Base-by-base conservation (phyloP, 768 basidiomycete species). In the Paxillus ammoniavirescens region DNA sequence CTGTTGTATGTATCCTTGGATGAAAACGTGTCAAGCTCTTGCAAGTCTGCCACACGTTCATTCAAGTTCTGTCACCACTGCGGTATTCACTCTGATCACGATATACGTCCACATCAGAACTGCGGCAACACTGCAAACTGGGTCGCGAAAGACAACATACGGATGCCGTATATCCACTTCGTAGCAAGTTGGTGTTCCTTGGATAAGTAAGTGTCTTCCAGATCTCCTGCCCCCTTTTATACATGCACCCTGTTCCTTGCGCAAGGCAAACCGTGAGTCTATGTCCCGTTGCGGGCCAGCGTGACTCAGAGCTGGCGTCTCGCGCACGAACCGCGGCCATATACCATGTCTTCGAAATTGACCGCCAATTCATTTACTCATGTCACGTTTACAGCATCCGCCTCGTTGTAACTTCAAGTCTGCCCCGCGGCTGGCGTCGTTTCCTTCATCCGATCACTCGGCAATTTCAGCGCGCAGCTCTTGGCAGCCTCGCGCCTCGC, bases 321-420 rank as follows among this genome's bases (percentile, higher is more conserved):
- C 42, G 42, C 5, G 21, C 14, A 23, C 23, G 23, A 43, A 28
- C 21, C 10, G 12, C 10, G 42, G 42, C 21, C 8, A 2, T 28
- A 28, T 26, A 33, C 33, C 3, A 4, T 13, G 23, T 26, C 42
- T 26, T 26, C 12, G 23, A 43, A 43, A 28, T 43, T 43, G 42
- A 43, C 42, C 17, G 26, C 37, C 46, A 42, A 41, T 15, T 18
- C 28, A 44, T 21, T 35, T 47, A 38, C 15, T 23, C 26, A 40
- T 15, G 26, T 40, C 49, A 26, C 14, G 12, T 8, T 48, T 49
- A 45, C 50, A 48, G 49, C 40, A 47, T 6, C 42, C 33, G 63
- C 64, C 65, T 68, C 66, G 59, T 55, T 68, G 66, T 31, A 41
- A 7, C 56, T 18, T 59, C 52, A 38, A 44, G 31, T 41, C 43